Conservation (phyloP, 129 eudicot species). For the Glebionis coronaria region DNA sequence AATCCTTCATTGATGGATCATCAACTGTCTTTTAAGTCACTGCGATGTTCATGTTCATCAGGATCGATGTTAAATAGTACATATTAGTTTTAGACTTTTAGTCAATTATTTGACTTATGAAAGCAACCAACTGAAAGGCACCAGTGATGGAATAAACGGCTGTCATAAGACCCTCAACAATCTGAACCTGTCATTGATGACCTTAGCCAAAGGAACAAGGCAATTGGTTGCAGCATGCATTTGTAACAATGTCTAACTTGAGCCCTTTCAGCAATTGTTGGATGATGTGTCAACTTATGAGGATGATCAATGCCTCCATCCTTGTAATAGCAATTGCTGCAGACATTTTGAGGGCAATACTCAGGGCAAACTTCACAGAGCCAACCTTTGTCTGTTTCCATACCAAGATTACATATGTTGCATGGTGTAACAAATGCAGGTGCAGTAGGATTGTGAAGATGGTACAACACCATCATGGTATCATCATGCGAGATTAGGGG, state of each 20-base stretch:
- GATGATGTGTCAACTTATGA: conserved; percentile 78
- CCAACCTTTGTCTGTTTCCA: conserved; percentile 98
- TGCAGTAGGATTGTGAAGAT: conserved; percentile 93
- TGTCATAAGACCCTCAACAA: conserved; percentile 37
- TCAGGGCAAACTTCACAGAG: conserved; percentile 95
- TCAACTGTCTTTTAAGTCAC: conserved; percentile 63
- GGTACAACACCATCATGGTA: conserved; percentile 91
- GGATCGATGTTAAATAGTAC: neutral
- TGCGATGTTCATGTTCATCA: conserved; percentile 11
- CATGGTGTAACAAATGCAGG: conserved; percentile 91
- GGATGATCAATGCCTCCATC: conserved; percentile 87
- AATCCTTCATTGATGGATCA: conserved; percentile 82
- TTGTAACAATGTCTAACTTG: conserved; percentile 72
- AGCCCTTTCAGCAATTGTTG: conserved; percentile 72
- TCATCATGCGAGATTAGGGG: too few relatives aligned
- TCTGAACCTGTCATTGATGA: conserved; percentile 36
- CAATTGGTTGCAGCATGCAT: conserved; percentile 94
- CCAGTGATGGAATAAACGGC: conserved; percentile 37
- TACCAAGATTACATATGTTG: conserved; percentile 68
- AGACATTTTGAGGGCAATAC: conserved; percentile 76
- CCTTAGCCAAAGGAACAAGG: conserved; percentile 94
- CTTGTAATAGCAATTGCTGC: conserved; percentile 72
- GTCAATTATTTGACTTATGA: neutral
- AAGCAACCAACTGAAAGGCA: neutral
- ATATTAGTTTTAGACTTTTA: neutral